A percentile compares a stretch with the other conserved stretches of the same genome.
These are phyloP conservation scores for Cryptococcus sp. DNA, from an alignment of 1,284 basidiomycete species.

Conservation along the genomic window DNA sequence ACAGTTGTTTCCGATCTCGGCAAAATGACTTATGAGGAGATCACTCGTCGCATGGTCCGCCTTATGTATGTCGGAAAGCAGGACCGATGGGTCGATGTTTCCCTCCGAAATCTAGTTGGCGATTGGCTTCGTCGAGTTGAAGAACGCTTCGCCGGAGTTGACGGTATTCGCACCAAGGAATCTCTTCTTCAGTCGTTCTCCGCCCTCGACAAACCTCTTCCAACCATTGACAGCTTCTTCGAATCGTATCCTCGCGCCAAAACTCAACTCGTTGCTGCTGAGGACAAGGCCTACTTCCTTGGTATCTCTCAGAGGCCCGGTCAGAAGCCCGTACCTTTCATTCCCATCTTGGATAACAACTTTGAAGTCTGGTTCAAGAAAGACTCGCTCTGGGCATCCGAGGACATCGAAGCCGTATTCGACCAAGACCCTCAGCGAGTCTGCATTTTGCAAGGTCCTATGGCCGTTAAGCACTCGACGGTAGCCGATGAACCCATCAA, in stretches of 20 bases:
- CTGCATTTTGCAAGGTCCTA: slow-evolving; percentile 94
- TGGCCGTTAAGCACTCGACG: slow-evolving; percentile 84
- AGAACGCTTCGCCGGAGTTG: slow-evolving; percentile 94
- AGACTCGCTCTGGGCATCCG: slow-evolving; percentile 97
- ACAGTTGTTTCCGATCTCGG: slow-evolving; percentile 79
- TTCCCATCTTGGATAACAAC: slow-evolving; percentile 88
- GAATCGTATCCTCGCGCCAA: slow-evolving; percentile 76
- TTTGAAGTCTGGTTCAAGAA: slow-evolving; percentile 99
- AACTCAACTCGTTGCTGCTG: slow-evolving; percentile 85
- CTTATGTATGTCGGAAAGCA: slow-evolving; percentile 93
- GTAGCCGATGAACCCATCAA: slow-evolving; percentile 92
- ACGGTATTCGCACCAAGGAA: slow-evolving; percentile 70
- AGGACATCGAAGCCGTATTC: slow-evolving; percentile 97
- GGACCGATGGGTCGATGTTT: slow-evolving; percentile 89
- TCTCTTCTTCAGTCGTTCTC: slow-evolving; percentile 88
- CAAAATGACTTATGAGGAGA: slow-evolving; percentile 99
- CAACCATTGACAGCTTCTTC: slow-evolving; percentile 83
- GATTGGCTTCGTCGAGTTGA: slow-evolving; percentile 97
- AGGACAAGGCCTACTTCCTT: slow-evolving; percentile 94
- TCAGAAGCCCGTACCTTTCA: slow-evolving; percentile 98
- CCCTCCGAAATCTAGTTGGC: slow-evolving; percentile 91
- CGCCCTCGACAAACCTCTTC: slow-evolving; percentile 76
- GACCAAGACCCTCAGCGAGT: slow-evolving; percentile 98
- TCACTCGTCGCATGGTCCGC: slow-evolving; percentile 83
- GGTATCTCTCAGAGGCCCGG: slow-evolving; percentile 90